A percentile compares a stretch with the other conserved stretches of the same genome.
Conservation (phyloP, 208 protist genomes). For the Trypanosoma lewisi region DNA sequence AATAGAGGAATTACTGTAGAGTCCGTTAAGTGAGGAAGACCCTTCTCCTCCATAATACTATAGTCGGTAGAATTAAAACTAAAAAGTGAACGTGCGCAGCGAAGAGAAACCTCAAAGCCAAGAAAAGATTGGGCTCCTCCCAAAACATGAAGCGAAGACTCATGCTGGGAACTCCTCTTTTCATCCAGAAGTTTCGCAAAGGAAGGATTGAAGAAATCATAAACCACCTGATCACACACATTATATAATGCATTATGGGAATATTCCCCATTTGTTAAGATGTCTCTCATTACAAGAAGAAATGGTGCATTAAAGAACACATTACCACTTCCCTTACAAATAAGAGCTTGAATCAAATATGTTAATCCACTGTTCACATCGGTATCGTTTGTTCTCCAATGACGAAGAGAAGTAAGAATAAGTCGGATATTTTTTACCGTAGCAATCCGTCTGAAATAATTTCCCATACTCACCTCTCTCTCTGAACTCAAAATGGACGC, state of each 20-base stretch:
- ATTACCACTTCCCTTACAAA: constrained; percentile 44
- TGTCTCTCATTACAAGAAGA: constrained; percentile 71
- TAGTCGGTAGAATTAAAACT: constrained; percentile 71
- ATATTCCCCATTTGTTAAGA: constrained; percentile 61
- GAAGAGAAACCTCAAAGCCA: constrained; percentile 82
- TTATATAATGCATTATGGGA: constrained; percentile 68
- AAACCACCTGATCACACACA: constrained; percentile 78
- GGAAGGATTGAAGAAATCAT: constrained; percentile 83
- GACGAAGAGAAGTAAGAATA: constrained; percentile 62
- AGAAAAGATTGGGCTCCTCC: constrained; percentile 73
- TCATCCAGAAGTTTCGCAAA: constrained; percentile 60
- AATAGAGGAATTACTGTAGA: constrained; percentile 47
- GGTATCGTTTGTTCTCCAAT: constrained; percentile 76
- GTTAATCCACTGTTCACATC: constrained; percentile 80
- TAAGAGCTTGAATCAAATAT: constrained; percentile 65
- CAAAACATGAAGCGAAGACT: constrained; percentile 35
- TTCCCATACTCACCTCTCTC: constrained; percentile 65
- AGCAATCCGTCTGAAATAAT: constrained; percentile 66
- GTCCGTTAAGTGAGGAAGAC: constrained; percentile 58
- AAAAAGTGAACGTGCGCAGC: constrained; percentile 82
- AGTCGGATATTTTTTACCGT: constrained; percentile 63
- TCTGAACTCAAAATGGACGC: constrained; percentile 64
- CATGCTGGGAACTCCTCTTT: constrained; percentile 25
- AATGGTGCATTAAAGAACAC: constrained; percentile 80
- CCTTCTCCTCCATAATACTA: constrained; percentile 75